Percentiles rank a stretch among this genome's conserved stretches.
Evolutionary conservation across 768 basidiomycete genomes (phyloP).

Genomic region (Podaxis sp.): DNA sequence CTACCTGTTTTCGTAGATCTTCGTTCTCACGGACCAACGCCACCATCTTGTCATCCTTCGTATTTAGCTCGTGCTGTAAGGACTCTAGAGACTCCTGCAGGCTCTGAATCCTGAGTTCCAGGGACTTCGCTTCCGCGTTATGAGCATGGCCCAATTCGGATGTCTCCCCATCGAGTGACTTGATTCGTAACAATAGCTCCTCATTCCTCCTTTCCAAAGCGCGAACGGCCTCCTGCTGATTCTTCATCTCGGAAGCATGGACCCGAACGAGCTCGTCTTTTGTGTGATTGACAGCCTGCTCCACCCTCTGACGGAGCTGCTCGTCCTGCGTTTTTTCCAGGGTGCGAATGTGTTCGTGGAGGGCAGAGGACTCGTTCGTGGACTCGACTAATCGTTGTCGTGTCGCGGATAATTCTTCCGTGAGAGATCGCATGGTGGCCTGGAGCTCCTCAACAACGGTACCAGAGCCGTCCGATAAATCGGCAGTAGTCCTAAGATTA

Average conservation of each 20-base stretch:
- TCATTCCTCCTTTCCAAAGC: slow-evolving; percentile 4
- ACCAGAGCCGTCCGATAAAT: background rate
- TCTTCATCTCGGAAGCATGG: background rate
- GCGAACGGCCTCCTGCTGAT: background rate
- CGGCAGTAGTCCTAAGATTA: background rate
- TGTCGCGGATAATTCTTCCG: background rate
- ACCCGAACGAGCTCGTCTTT: background rate
- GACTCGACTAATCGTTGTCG: background rate
- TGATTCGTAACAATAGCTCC: background rate
- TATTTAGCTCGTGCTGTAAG: background rate
- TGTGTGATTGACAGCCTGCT: slow-evolving; percentile 2
- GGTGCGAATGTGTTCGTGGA: slow-evolving; percentile 7
- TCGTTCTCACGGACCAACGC: background rate
- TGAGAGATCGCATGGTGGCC: background rate
- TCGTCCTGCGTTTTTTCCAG: slow-evolving; percentile 5
- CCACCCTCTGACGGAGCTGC: slow-evolving; percentile 7
- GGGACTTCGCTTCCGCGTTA: background rate
- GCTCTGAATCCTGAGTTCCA: background rate
- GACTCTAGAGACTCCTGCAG: background rate
- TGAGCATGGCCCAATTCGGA: background rate
- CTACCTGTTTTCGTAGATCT: background rate
- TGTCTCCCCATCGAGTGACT: background rate
- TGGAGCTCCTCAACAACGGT: slow-evolving; percentile 1
- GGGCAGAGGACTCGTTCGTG: slow-evolving; percentile 7
- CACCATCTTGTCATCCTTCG: background rate